These are phyloP conservation scores for apple (Malus domestica) DNA, from an alignment of 306 rosid genomes.

Conservation along the genomic window ASM211411v1 NC_041792.1:26134407-26134906, in stretches of 20 bases:
- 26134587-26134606: not conserved
- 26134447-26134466: not conserved
- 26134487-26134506: not conserved
- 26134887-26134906: conserved; percentile 48
- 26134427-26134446: no score
- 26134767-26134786: conserved; percentile 49
- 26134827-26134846: conserved; percentile 78
- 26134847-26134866: conserved; percentile 80
- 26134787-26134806: conserved; percentile 61
- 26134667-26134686: conserved; percentile 35
- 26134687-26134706: conserved; percentile 41
- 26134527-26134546: conserved; percentile 2
- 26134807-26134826: conserved; percentile 49
- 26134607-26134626: conserved; percentile 46
- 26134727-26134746: conserved; percentile 60
- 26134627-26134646: conserved; percentile 29
- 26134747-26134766: conserved; percentile 37
- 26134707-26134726: conserved; percentile 45
- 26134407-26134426: no score
- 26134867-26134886: conserved; percentile 68
- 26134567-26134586: conserved; percentile 20
- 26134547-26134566: conserved; percentile 8
- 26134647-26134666: conserved; percentile 27
- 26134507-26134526: not conserved
- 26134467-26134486: not conserved